These are phyloP conservation scores for Diaporthe caulivora DNA, from an alignment of 2,329 filamentous ascomycete genomes.

Conservation along the genomic window DNA sequence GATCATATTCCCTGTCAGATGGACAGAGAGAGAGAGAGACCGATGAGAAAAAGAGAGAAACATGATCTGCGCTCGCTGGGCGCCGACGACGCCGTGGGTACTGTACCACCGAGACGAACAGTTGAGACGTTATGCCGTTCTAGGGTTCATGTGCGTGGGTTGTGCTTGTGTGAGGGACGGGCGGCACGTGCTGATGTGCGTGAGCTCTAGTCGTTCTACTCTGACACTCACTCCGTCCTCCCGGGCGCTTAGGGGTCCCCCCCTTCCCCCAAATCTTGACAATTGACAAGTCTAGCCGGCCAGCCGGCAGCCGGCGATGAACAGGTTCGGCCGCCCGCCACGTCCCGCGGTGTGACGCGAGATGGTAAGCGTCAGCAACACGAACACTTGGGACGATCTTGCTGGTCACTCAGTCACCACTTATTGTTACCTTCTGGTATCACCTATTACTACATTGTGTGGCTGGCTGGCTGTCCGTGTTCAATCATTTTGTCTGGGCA, in stretches of 20 bases:
- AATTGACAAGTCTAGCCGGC: slow-evolving; percentile 26
- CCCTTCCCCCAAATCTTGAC: not conserved
- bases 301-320: slow-evolving; percentile 11
- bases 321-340: not conserved
- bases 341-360: slow-evolving; percentile 4
- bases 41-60: not conserved
- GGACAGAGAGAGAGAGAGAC: not conserved
- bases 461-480: too few species aligned
- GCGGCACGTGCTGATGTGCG: slow-evolving; percentile 1
- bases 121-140: slow-evolving; percentile 24
- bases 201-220: not conserved
- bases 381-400: slow-evolving; percentile 22
- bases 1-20: not conserved
- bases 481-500: not conserved
- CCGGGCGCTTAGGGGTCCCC: not conserved
- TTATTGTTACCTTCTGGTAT: not conserved
- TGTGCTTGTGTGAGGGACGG: slow-evolving; percentile 18
- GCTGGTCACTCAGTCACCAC: not conserved
- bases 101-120: not conserved
- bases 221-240: not conserved
- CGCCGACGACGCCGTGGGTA: slow-evolving; percentile 12
- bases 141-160: not conserved
- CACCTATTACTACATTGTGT: not conserved
- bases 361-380: not conserved
- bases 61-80: not conserved